Evolutionary conservation across 1,139 yeast genomes (phyloP).

Genomic region (Taphrina confusa): DNA sequence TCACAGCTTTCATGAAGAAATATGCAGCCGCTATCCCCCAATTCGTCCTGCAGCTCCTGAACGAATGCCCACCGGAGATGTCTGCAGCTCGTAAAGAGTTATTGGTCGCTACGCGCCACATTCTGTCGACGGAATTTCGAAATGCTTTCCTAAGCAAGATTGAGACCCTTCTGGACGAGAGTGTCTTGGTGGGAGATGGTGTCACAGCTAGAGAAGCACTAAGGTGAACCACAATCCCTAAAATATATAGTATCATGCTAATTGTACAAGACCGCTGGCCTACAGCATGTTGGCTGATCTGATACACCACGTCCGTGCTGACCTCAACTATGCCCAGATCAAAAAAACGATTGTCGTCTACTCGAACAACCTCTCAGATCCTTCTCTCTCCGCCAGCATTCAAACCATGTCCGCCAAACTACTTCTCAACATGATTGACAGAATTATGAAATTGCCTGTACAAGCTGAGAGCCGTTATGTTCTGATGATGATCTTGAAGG

Average conservation of each 20-base stretch:
- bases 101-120: slow-evolving; percentile 91
- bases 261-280: slow-evolving; percentile 64
- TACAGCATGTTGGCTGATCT: slow-evolving; percentile 95
- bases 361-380: slow-evolving; percentile 78
- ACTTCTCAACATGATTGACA: slow-evolving; percentile 79
- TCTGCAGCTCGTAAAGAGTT: slow-evolving; percentile 91
- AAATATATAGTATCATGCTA: no score
- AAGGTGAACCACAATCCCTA: no score
- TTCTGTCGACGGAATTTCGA: slow-evolving; percentile 83
- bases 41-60: slow-evolving; percentile 76
- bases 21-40: slow-evolving; percentile 79
- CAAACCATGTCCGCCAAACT: slow-evolving; percentile 97
- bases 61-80: slow-evolving; percentile 95
- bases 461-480: slow-evolving; percentile 64
- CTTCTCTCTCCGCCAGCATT: slow-evolving; percentile 79
- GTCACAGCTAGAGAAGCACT: slow-evolving; percentile 86
- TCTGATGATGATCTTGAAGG: slow-evolving; percentile 74
- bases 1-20: slow-evolving; percentile 64
- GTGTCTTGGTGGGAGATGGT: slow-evolving; percentile 87
- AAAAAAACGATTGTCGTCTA: slow-evolving; percentile 86
- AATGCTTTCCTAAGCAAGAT: slow-evolving; percentile 80
- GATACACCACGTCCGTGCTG: slow-evolving; percentile 86
- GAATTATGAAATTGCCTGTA: slow-evolving; percentile 79
- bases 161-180: slow-evolving; percentile 80
- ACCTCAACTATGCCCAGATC: slow-evolving; percentile 77